These are phyloP conservation scores for Trametes elegans DNA, from an alignment of 768 basidiomycete genomes.

Conservation along the genomic window DNA sequence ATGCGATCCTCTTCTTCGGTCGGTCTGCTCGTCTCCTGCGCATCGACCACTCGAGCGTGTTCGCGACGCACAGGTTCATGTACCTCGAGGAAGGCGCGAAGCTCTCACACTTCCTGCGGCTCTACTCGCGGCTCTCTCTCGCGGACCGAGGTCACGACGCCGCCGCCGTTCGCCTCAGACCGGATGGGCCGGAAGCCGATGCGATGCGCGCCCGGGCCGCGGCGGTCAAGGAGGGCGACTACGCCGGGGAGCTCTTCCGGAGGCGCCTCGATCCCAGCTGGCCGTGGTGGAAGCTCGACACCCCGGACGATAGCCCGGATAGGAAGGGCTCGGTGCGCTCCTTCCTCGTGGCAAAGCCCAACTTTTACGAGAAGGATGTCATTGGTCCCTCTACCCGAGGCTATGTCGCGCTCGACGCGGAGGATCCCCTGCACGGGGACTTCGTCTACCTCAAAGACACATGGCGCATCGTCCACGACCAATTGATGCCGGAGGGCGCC, in stretches of 20 bases:
- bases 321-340: neutral
- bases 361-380: neutral
- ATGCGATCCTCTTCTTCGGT: conserved; percentile 7
- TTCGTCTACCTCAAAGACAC: conserved; percentile 1
- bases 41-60: neutral
- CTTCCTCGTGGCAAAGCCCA: conserved; percentile 1
- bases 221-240: neutral
- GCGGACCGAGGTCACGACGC: neutral
- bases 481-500: neutral
- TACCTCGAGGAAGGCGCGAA: neutral
- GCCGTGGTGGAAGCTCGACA: neutral
- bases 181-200: neutral
- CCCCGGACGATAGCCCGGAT: neutral
- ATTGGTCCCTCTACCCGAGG: neutral
- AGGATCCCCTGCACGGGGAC: neutral
- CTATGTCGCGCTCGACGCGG: neutral
- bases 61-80: neutral
- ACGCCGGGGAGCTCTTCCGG: neutral
- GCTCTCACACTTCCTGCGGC: conserved; percentile 5
- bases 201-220: neutral
- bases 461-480: neutral
- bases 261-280: neutral
- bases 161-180: neutral
- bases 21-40: conserved; percentile 1
- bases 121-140: neutral